Conservation (phyloP, 495 filamentous ascomycete genomes). For the Immersiella caudata region DNA sequence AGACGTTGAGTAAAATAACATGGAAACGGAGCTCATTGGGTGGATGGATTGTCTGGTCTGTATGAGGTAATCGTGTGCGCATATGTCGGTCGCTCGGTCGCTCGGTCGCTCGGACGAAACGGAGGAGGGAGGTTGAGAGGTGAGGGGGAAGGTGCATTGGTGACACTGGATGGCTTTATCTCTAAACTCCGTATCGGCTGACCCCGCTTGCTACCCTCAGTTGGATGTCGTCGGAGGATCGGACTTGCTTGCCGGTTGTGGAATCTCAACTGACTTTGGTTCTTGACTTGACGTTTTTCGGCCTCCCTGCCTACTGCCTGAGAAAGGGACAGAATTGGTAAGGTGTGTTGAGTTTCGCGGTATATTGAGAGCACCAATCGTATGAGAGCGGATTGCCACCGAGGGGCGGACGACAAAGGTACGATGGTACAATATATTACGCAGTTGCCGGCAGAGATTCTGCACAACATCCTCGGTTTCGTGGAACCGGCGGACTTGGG, state of each 20-base stretch:
- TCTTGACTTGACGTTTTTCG: not conserved
- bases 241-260: no score
- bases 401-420: no score
- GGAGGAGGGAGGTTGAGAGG: not conserved
- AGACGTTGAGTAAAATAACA: not conserved
- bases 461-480: slow-evolving; percentile 57
- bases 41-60: not conserved
- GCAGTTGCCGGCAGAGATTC: slow-evolving; percentile 59
- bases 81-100: not conserved
- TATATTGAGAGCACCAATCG: no score
- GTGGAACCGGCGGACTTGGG: slow-evolving; percentile 58
- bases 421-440: slow-evolving; percentile 37
- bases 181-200: not conserved
- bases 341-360: no score
- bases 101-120: no score
- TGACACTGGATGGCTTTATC: not conserved
- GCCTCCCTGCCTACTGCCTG: no score
- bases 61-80: slow-evolving; percentile 1
- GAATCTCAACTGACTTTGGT: no score
- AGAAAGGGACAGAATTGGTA: no score
- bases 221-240: no score
- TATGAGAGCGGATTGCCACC: no score
- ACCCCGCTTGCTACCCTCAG: no score
- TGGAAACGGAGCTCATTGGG: not conserved
- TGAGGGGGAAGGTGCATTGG: not conserved